Percentiles rank a stretch among this genome's conserved stretches.
Evolutionary conservation across 1,284 basidiomycete species (phyloP).

Genomic region (Moniliella sp.): DNA sequence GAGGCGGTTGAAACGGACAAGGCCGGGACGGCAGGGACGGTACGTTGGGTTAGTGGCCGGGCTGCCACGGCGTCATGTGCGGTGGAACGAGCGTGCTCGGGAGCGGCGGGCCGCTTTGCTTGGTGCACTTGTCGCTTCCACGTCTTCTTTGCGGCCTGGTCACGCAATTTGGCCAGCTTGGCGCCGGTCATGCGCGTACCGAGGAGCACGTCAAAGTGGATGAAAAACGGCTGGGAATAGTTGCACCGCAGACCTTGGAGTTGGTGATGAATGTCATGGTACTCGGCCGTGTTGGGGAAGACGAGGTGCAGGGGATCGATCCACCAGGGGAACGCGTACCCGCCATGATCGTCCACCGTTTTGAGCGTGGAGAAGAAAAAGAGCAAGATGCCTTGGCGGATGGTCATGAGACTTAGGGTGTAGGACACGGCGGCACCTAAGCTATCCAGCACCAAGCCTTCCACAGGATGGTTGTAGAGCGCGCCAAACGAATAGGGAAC

Average conservation of each 20-base stretch:
- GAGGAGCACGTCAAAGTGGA: constrained; percentile 40
- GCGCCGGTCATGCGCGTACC: constrained; percentile 50
- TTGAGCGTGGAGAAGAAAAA: constrained; percentile 70
- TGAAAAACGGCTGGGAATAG: constrained; percentile 75
- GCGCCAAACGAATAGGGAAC: constrained; percentile 92
- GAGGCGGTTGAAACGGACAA: no score
- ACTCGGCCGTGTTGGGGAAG: constrained; percentile 81
- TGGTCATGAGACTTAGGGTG: constrained; percentile 47
- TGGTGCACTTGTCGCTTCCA: no score
- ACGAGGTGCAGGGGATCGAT: constrained; percentile 51
- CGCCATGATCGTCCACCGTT: constrained; percentile 94
- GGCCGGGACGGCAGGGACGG: no score
- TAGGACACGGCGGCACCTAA: constrained; percentile 63
- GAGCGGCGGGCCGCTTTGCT: no score
- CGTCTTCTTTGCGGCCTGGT: no score
- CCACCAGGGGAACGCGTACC: constrained; percentile 69
- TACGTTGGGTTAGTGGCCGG: no score
- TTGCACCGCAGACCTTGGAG: constrained; percentile 81
- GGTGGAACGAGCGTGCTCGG: no score
- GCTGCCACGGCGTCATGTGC: no score
- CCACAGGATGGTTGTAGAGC: constrained; percentile 88
- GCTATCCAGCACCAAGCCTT: constrained; percentile 69
- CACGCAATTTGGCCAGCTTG: constrained; percentile 24
- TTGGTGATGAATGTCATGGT: constrained; percentile 93
- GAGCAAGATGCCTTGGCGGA: constrained; percentile 53